Evolutionary conservation across 352 stramenopile genomes (phyloP).

Genomic region (Pythium grandisporangium): DNA sequence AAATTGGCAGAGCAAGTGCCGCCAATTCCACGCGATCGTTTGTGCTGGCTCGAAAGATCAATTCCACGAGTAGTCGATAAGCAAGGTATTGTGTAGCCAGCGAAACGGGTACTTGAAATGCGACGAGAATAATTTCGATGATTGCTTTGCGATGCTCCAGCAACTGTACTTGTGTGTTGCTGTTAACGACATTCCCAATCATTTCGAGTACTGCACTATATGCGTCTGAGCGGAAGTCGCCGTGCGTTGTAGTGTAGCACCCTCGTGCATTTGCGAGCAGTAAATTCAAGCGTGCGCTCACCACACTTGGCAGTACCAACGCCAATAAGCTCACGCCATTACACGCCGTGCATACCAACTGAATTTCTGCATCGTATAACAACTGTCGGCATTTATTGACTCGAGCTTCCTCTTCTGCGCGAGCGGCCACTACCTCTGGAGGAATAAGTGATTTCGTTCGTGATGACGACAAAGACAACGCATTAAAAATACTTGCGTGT

Average conservation of each 20-base stretch:
- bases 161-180: constrained; percentile 7
- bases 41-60: constrained; percentile 34
- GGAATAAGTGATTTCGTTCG: constrained; percentile 8
- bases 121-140: constrained; percentile 40
- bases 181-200: constrained; percentile 26
- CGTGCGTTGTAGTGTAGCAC: constrained; percentile 46
- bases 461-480: constrained; percentile 23
- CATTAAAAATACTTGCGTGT: constrained; percentile 48
- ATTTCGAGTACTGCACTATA: constrained; percentile 57
- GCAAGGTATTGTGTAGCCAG: constrained; percentile 53
- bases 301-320: constrained; percentile 30
- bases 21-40: constrained; percentile 39
- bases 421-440: too few relatives aligned
- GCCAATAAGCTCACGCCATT: constrained; percentile 49
- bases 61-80: constrained; percentile 55
- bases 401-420: too few relatives aligned
- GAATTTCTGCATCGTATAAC: constrained; percentile 55
- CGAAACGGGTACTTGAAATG: constrained; percentile 42
- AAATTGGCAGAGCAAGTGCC: constrained; percentile 27
- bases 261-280: constrained; percentile 6
- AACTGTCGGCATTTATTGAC: constrained; percentile 31
- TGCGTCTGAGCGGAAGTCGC: constrained; percentile 53
- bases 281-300: constrained; percentile 31
- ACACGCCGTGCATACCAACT: constrained; percentile 39
- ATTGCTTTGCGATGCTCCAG: constrained; percentile 13